Percentiles rank a stretch among this genome's conserved stretches.
Evolutionary conservation across 805 yeast genomes (phyloP).

Genomic region (Kluyveromyces siamensis): DNA sequence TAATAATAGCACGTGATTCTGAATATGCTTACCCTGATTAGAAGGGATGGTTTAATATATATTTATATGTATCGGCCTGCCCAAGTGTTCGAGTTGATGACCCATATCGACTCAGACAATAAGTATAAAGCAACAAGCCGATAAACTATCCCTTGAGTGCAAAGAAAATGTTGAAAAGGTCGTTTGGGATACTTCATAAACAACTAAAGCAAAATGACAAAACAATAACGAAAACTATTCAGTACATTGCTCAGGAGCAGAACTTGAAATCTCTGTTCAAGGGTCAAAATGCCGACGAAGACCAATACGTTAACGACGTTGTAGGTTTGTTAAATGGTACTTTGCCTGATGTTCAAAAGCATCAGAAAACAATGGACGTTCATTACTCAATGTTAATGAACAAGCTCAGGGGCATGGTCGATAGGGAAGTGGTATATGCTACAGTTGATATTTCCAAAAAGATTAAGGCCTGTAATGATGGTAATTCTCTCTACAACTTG

Average conservation of each 20-base stretch:
- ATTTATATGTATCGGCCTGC: too few species aligned
- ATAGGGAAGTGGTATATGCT: slow-evolving; percentile 1
- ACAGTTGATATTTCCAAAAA: not conserved
- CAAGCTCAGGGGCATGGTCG: slow-evolving; percentile 18
- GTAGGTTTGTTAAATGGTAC: slow-evolving; percentile 21
- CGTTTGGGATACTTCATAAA: not conserved
- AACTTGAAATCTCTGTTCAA: not conserved
- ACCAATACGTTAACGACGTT: slow-evolving; percentile 19
- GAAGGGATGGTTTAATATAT: too few species aligned
- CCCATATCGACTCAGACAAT: too few species aligned
- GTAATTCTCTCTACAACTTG: not conserved
- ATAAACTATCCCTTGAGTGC: too few species aligned
- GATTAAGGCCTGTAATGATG: not conserved
- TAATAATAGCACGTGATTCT: too few species aligned
- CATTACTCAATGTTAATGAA: slow-evolving; percentile 24
- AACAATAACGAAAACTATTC: not conserved
- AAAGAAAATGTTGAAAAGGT: not conserved
- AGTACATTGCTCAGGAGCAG: not conserved
- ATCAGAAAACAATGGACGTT: slow-evolving; percentile 15
- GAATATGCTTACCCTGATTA: too few species aligned
- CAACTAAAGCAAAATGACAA: not conserved
- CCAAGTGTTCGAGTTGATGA: too few species aligned
- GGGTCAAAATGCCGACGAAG: slow-evolving; percentile 3
- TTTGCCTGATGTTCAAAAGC: slow-evolving; percentile 17
- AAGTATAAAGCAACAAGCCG: too few species aligned